A percentile compares a stretch with the other conserved stretches of the same genome.
Evolutionary conservation across 75 land plant genomes (phyloP).

Genomic region (Selaginella moellendorffii): DNA sequence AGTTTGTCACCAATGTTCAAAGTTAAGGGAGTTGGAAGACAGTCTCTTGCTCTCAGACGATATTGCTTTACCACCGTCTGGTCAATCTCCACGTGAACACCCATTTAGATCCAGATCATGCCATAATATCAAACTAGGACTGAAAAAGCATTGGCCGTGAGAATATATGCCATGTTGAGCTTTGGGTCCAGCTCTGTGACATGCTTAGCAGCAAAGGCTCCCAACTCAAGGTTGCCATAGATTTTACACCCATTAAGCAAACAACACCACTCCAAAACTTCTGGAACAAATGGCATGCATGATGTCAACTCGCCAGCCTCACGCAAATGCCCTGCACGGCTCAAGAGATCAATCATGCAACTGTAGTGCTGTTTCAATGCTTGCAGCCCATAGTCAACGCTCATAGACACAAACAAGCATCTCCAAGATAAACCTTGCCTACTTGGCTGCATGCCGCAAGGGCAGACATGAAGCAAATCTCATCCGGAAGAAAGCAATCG

Average conservation of each 20-base stretch:
- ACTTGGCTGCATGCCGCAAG: constrained; percentile 6
- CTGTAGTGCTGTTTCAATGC: constrained; percentile 1
- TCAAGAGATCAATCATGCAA: constrained; percentile 9
- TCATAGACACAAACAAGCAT: not conserved
- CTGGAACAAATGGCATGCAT: constrained; percentile 7
- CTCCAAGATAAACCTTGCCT: not conserved
- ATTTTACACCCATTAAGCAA: constrained; percentile 10
- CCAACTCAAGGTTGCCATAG: not conserved
- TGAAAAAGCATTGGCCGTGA: no score
- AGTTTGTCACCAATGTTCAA: no score
- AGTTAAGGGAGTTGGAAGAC: no score
- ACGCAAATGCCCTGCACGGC: constrained; percentile 8
- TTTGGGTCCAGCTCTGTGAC: constrained; percentile 3
- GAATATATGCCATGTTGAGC: no score
- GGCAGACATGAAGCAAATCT: not conserved
- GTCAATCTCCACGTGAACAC: no score
- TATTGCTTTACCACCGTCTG: no score
- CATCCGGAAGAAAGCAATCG: no score
- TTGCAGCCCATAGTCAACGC: not conserved
- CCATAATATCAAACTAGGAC: no score
- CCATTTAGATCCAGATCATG: no score
- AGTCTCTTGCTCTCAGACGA: no score
- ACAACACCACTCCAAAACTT: not conserved
- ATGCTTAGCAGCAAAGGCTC: not conserved
- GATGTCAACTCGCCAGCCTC: not conserved